These are phyloP conservation scores for Madurella mycetomatis DNA, from an alignment of 2,329 filamentous ascomycete genomes.

Conservation along the genomic window DNA sequence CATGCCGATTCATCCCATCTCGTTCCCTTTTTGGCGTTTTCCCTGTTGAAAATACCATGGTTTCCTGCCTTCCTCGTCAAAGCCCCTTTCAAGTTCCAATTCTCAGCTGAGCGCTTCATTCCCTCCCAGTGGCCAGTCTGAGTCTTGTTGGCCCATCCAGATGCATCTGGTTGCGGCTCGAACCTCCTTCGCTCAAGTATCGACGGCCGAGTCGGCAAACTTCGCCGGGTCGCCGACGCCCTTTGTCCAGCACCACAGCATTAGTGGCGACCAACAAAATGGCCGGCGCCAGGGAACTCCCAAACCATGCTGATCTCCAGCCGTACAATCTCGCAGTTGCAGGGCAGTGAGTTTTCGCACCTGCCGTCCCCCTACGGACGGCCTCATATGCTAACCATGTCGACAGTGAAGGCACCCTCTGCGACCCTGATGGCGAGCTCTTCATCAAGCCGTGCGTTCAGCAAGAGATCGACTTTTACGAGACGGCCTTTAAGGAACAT, in stretches of 20 bases:
- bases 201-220: background rate
- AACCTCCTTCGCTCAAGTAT: conserved; percentile 4
- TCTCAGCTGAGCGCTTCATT: background rate
- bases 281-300: conserved; percentile 37
- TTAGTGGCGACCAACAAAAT: conserved; percentile 19
- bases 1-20: conserved; percentile 4
- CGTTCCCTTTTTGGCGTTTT: background rate
- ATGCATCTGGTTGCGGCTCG: conserved; percentile 16
- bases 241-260: background rate
- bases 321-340: conserved; percentile 74
- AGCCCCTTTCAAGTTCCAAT: background rate
- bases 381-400: conserved; percentile 17
- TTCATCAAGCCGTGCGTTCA: conserved; percentile 92
- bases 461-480: conserved; percentile 85
- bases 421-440: conserved; percentile 74
- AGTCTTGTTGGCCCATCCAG: conserved; percentile 9
- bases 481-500: conserved; percentile 61
- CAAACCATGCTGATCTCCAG: conserved; percentile 57
- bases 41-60: conserved; percentile 7
- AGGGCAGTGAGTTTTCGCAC: conserved; percentile 64
- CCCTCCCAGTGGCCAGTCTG: background rate
- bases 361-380: background rate
- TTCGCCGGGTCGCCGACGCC: background rate
- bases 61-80: background rate
- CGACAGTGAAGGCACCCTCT: conserved; percentile 80